A percentile compares a stretch with the other conserved stretches of the same genome.
Conservation (phyloP, 805 yeast genomes). For the Saccharomycopsis selenospora region DNA sequence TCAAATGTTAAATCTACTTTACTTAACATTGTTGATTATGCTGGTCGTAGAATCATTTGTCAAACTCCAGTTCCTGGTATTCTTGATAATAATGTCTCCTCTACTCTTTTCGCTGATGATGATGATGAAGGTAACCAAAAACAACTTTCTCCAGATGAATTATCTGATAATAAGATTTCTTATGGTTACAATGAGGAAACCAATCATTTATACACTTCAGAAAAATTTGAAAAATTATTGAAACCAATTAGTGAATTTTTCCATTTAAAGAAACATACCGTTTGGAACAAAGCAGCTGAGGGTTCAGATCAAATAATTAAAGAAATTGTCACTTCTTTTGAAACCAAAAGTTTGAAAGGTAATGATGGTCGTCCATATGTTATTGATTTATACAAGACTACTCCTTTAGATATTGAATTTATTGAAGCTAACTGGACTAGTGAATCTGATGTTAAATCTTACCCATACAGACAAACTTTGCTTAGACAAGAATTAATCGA, state of each 20-base stretch:
- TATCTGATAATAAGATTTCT: constrained; percentile 42
- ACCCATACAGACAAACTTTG: constrained; percentile 76
- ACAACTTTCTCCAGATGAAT: constrained; percentile 26
- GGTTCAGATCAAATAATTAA: constrained; percentile 32
- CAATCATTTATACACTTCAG: constrained; percentile 41
- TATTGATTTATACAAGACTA: constrained; percentile 74
- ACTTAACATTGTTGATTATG: constrained; percentile 82
- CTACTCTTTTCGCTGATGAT: constrained; percentile 34
- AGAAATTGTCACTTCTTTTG: constrained; percentile 61
- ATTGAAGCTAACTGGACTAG: constrained; percentile 48
- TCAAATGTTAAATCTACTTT: constrained; percentile 61
- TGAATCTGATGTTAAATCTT: constrained; percentile 38
- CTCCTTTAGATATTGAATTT: constrained; percentile 80
- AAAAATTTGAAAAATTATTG: constrained; percentile 49
- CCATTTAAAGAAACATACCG: constrained; percentile 67
- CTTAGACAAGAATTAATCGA: constrained; percentile 84
- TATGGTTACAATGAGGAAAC: constrained; percentile 71
- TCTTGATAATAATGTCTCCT: constrained; percentile 38
- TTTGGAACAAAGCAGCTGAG: constrained; percentile 34
- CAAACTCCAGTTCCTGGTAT: constrained; percentile 97
- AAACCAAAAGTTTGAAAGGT: constrained; percentile 80
- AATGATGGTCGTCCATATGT: constrained; percentile 79
- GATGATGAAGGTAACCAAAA: constrained; percentile 28
- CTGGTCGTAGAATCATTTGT: constrained; percentile 81
- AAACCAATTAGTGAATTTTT: constrained; percentile 60